Evolutionary conservation across 768 basidiomycete species (phyloP), one percentile per base, ranked within the genome.

Genomic region (Podaxis carcinomalis): DNA sequence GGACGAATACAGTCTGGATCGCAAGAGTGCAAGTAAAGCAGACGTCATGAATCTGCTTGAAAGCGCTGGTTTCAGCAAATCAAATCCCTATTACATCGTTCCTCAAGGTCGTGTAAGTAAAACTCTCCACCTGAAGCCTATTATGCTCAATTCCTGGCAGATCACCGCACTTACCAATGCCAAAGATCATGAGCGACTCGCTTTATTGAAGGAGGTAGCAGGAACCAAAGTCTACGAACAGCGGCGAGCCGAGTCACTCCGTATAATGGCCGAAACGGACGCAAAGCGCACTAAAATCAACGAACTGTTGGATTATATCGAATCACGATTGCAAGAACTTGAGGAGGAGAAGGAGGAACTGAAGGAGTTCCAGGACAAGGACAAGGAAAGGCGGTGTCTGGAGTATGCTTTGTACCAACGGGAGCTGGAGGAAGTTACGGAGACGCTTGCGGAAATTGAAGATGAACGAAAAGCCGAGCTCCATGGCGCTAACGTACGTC

Each of bases 51-150:
- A 93, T 68, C 79, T 98, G 25, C 83, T 99, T 50, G 97, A 98
- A 72, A 92, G 89, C 69, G 97, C 97, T 1, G 96, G 97, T 0
- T 99, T 99, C 78, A 94, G 92, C 76, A 92, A 93, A 70, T 90
- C 90, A n/a, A 99, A 98, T 69, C 97, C 97, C 0, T 99, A 98
- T 72, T 99, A 98, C 68, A 99, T 99, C 65, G 96, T 98, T 0
- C 97, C 97, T 1, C 97, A 99, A 78, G 97, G 97, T 56, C 80
- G 96, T 54, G 95, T 97, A 67, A 74, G 88, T 82, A 14, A 9
- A 6, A 7, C 55, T 10, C 42, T 4, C 46, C 39, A 1, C n/a
- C 1, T 35, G 5, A 44, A 25, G 3, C 16, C 55, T 14, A 28
- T 47, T 16, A 21, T 50, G n/a, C 56, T 55, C 55, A 16, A 50